Evolutionary conservation across 345 rosid species (phyloP).

Genomic region (Excoecaria agallocha): DNA sequence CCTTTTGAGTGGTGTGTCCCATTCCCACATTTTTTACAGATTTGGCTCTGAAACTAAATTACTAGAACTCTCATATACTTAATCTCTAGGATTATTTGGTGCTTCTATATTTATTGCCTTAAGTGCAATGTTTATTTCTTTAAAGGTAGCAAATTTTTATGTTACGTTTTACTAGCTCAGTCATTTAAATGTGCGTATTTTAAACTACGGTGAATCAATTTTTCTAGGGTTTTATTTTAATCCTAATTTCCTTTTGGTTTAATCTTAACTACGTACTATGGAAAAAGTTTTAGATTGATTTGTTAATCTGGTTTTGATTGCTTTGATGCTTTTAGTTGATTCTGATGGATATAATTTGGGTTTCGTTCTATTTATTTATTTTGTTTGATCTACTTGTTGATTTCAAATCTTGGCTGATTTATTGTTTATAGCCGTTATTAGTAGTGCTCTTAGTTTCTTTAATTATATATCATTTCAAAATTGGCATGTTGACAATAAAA

Average conservation of each 20-base stretch:
- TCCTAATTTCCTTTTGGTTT: background rate
- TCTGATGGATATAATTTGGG: background rate
- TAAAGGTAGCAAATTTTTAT: conserved; percentile 43
- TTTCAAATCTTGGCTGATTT: conserved; percentile 2
- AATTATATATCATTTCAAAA: no score
- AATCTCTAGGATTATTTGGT: conserved; percentile 82
- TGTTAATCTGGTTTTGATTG: background rate
- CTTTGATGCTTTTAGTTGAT: background rate
- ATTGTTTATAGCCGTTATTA: background rate
- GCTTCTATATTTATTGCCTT: conserved; percentile 77
- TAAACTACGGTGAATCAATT: background rate
- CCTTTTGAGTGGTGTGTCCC: conserved; percentile 57
- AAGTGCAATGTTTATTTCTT: conserved; percentile 76
- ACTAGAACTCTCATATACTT: conserved; percentile 72
- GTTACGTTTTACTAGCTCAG: background rate
- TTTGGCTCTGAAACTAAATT: conserved; percentile 90
- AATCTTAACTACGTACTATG: background rate
- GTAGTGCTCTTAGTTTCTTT: background rate
- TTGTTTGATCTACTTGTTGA: background rate
- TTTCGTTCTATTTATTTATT: background rate
- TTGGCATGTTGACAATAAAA: background rate
- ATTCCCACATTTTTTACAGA: conserved; percentile 67
- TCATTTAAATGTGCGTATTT: background rate
- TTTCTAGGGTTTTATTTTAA: background rate
- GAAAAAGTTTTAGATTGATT: background rate